Conservation (phyloP, 176 grass and related monocot species). For the Phoenix roebelenii region DNA sequence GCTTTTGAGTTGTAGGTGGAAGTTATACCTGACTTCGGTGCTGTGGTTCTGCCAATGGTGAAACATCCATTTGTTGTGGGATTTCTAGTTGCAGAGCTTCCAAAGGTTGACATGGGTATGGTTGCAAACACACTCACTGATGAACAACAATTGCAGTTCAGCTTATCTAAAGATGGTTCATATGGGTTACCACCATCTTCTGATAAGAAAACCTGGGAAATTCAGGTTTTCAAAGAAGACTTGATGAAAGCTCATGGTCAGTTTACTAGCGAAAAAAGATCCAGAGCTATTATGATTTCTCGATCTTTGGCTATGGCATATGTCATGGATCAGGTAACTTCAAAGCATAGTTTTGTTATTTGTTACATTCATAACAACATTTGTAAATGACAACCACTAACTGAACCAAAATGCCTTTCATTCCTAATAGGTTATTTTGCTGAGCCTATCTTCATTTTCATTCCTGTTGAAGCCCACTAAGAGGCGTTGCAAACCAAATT, state of each 20-base stretch:
- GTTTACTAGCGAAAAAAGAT: slow-evolving; percentile 43
- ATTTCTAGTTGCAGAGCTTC: slow-evolving; percentile 74
- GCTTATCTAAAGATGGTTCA: slow-evolving; percentile 14
- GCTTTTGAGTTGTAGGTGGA: slow-evolving; percentile 42
- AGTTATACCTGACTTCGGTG: slow-evolving; percentile 45
- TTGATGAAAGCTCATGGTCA: slow-evolving; percentile 27
- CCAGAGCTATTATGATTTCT: slow-evolving; percentile 53
- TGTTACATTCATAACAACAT: not conserved
- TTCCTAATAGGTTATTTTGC: too few species aligned
- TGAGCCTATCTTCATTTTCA: too few species aligned
- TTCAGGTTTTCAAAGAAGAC: slow-evolving; percentile 42
- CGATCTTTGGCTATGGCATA: slow-evolving; percentile 64
- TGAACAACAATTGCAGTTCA: slow-evolving; percentile 21
- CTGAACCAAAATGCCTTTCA: too few species aligned
- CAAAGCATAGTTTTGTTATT: not conserved
- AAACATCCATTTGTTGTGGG: slow-evolving; percentile 87
- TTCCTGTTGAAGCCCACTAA: too few species aligned
- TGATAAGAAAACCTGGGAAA: slow-evolving; percentile 26
- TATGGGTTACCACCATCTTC: slow-evolving; percentile 20
- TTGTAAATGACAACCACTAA: too few species aligned
- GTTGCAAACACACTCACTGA: slow-evolving; percentile 8
- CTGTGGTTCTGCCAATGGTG: slow-evolving; percentile 66
- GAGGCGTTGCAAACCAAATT: too few species aligned
- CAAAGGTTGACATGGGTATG: slow-evolving; percentile 29
- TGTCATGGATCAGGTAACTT: slow-evolving; percentile 79